phyloP scores from a whole-genome alignment of 768 basidiomycete species.

The Boletus sp. region DNA sequence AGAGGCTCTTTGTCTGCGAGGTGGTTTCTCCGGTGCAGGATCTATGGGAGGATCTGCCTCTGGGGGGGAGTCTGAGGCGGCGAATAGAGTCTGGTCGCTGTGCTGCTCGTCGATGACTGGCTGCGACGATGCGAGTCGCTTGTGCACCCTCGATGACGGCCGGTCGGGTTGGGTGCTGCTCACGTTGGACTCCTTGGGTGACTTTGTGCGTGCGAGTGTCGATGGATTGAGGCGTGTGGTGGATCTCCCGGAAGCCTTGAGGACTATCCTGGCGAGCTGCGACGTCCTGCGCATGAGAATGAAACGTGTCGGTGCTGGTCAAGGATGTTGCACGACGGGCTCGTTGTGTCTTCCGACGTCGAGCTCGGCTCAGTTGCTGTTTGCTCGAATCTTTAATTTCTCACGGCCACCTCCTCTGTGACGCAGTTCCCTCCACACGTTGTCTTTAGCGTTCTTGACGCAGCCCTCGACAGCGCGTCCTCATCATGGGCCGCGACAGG shows the following conservation, averaged over 20 bases:
- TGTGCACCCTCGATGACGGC: slow-evolving; percentile 18
- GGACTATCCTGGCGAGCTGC: slow-evolving; percentile 78
- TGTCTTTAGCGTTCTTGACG: background rate
- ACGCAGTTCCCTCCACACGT: background rate
- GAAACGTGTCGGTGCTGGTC: slow-evolving; percentile 59
- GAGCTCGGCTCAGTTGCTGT: background rate
- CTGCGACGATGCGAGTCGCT: slow-evolving; percentile 25
- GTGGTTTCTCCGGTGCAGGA: slow-evolving; percentile 24
- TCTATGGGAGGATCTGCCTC: slow-evolving; percentile 21
- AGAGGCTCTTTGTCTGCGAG: slow-evolving; percentile 16
- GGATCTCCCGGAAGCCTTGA: slow-evolving; percentile 14
- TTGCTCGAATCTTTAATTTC: slow-evolving; percentile 3
- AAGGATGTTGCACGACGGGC: slow-evolving; percentile 41
- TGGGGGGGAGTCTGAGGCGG: slow-evolving; percentile 24
- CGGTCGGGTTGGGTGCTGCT: slow-evolving; percentile 4
- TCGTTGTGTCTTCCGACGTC: background rate
- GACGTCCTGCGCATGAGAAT: slow-evolving; percentile 60
- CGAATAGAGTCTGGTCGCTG: slow-evolving; percentile 4
- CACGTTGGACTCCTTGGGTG: slow-evolving; percentile 19
- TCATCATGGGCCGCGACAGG: slow-evolving; percentile 61
- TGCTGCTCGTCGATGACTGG: slow-evolving; percentile 14
- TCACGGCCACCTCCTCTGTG: slow-evolving; percentile 6
- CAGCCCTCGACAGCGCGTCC: background rate
- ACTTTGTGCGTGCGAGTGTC: slow-evolving; percentile 22
- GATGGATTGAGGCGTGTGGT: background rate